Conservation (phyloP, 192 early-diverging fungal genomes). For the Coemansia sp. region DNA sequence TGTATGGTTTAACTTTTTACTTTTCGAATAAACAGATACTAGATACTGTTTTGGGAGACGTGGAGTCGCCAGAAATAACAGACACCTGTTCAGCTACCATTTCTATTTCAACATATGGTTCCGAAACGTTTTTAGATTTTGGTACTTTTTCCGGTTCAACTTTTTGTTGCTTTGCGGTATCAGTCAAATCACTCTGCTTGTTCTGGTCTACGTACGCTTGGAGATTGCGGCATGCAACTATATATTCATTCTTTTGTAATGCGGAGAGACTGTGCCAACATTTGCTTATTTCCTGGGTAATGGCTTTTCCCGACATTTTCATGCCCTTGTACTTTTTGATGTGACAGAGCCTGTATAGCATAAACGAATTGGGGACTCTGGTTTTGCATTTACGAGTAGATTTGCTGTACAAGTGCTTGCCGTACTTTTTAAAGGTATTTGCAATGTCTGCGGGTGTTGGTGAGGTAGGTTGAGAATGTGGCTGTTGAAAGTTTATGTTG, state of each 20-base stretch:
- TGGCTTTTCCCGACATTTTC: conserved; percentile 4
- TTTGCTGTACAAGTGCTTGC: conserved; percentile 9
- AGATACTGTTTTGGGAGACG: too few relatives aligned
- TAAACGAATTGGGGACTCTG: conserved; percentile 26
- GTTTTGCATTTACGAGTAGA: conserved; percentile 6
- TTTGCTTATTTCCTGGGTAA: conserved; percentile 9
- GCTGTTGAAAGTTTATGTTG: not conserved
- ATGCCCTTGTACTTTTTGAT: conserved; percentile 24
- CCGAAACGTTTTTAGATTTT: not conserved
- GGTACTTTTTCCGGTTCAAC: not conserved
- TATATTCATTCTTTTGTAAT: conserved; percentile 5
- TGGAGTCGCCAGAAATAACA: too few relatives aligned
- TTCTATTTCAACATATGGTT: too few relatives aligned
- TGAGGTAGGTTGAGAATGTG: not conserved
- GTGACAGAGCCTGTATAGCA: conserved; percentile 20
- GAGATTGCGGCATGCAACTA: not conserved
- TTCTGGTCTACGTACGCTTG: conserved; percentile 9
- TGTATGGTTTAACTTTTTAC: not conserved
- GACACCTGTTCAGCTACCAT: too few relatives aligned
- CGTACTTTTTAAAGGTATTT: not conserved
- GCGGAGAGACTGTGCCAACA: conserved; percentile 1
- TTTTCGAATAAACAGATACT: too few relatives aligned
- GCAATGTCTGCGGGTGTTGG: not conserved
- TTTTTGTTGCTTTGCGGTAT: not conserved
- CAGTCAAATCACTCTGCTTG: not conserved